Conservation (phyloP, 1,284 basidiomycete species). For the Puccinia triticina region DNA sequence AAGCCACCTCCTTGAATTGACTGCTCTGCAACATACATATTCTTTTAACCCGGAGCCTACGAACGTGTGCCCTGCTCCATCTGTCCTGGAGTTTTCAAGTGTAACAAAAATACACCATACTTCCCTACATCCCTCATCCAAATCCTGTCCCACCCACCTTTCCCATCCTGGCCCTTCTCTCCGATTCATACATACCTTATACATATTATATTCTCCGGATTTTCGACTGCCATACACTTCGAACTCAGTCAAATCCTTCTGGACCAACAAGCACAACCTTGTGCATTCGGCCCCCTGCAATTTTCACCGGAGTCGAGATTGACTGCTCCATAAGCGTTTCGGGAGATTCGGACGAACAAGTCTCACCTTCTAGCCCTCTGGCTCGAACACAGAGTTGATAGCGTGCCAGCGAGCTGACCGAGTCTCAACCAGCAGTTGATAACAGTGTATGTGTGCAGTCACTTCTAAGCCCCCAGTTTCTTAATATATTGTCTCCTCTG, state of each 20-base stretch:
- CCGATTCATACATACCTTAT: neutral
- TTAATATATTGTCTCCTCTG: neutral
- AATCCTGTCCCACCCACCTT: neutral
- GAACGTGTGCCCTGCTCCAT: neutral
- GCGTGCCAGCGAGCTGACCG: slow-evolving; percentile 21
- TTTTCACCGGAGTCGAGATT: neutral
- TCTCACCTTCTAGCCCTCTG: neutral
- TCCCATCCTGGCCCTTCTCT: neutral
- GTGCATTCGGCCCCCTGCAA: neutral
- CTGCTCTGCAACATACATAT: neutral
- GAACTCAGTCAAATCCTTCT: neutral
- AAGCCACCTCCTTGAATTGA: neutral
- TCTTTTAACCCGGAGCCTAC: slow-evolving; percentile 19
- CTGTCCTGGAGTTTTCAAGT: neutral
- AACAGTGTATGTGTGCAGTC: neutral
- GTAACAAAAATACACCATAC: slow-evolving; percentile 5
- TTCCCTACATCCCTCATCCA: neutral
- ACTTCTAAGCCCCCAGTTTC: neutral
- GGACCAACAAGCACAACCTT: neutral
- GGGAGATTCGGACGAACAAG: slow-evolving; percentile 23
- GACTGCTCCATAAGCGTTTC: slow-evolving; percentile 26
- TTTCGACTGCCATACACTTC: neutral
- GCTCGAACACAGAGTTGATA: slow-evolving; percentile 5
- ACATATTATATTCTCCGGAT: neutral
- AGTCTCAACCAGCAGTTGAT: neutral